phyloP scores from a whole-genome alignment of 202 grass and related monocot genomes.

The Digitaria exilis region DNA sequence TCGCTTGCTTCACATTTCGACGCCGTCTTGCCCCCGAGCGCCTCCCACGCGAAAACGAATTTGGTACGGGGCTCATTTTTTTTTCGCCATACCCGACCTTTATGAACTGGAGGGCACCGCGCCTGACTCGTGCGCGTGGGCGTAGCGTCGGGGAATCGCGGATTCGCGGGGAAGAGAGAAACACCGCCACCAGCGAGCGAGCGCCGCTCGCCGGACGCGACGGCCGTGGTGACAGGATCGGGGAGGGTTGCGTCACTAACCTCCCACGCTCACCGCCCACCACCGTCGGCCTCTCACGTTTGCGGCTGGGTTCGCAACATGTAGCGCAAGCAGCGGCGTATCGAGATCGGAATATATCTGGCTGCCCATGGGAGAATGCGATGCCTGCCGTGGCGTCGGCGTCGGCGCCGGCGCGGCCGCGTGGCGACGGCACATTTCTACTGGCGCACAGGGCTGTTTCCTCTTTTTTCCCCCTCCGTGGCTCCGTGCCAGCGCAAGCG shows the following conservation, averaged over 20 bases:
- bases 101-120: slow-evolving; percentile 32
- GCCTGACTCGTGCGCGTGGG: neutral
- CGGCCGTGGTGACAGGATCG: neutral
- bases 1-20: neutral
- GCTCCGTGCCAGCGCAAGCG: too few species aligned
- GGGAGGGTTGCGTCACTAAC: neutral
- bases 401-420: too few species aligned
- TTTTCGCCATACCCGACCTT: neutral
- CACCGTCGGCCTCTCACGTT: neutral
- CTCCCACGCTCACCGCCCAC: neutral
- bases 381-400: neutral
- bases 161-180: neutral
- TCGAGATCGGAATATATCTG: slow-evolving; percentile 10
- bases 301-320: slow-evolving; percentile 23
- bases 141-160: neutral
- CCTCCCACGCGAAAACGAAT: slow-evolving; percentile 14
- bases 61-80: neutral
- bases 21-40: neutral
- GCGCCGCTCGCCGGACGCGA: slow-evolving; percentile 2
- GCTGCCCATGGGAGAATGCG: neutral
- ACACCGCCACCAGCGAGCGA: neutral
- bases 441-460: too few species aligned
- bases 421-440: neutral
- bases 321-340: neutral
- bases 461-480: too few species aligned